Evolutionary conservation across 2,329 filamentous ascomycete species (phyloP).

Genomic region (Alternaria gansuensis): DNA sequence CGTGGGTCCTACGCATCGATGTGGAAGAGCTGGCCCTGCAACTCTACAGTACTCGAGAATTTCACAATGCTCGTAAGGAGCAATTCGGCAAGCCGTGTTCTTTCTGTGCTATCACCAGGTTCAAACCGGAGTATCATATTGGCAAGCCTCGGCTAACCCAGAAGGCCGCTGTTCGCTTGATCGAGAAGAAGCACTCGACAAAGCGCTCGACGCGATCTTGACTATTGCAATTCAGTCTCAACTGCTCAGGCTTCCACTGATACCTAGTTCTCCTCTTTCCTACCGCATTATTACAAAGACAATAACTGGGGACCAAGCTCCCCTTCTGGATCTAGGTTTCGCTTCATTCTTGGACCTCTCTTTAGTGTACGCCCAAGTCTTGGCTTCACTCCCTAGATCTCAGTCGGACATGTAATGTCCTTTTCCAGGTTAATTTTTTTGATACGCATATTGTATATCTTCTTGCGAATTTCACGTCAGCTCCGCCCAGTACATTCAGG

Average conservation of each 20-base stretch:
- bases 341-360: not conserved
- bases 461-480: not conserved
- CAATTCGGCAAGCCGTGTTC: constrained; percentile 37
- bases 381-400: not conserved
- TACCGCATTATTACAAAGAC: not conserved
- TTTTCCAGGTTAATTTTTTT: not conserved
- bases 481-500: not conserved
- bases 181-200: not conserved
- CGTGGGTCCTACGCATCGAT: constrained; percentile 43
- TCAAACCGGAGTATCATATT: constrained; percentile 3
- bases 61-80: constrained; percentile 37
- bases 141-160: constrained; percentile 1
- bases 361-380: not conserved
- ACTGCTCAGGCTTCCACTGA: not conserved
- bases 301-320: not conserved
- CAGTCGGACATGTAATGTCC: not conserved
- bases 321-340: not conserved
- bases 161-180: constrained; percentile 5
- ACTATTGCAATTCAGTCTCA: not conserved
- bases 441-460: not conserved
- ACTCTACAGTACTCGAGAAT: constrained; percentile 43
- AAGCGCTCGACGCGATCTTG: constrained; percentile 3
- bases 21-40: constrained; percentile 43
- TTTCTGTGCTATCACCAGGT: constrained; percentile 35
- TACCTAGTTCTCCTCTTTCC: not conserved